A percentile compares a stretch with the other conserved stretches of the same genome.
Evolutionary conservation across 106 monocot species (phyloP).

Genomic region (Allium fistulosum): DNA sequence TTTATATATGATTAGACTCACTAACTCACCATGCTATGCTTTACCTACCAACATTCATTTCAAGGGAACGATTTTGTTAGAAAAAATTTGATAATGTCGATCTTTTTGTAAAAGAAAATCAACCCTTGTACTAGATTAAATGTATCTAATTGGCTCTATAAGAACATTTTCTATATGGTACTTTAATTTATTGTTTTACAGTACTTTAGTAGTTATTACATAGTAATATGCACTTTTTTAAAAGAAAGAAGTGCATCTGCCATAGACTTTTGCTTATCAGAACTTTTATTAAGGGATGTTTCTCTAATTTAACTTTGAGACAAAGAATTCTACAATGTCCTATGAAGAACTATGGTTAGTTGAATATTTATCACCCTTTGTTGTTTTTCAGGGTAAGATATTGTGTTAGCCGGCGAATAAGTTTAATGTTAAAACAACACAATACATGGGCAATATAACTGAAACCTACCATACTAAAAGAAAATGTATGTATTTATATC

Average conservation of each 20-base stretch:
- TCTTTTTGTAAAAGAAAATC: background rate
- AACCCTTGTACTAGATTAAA: background rate
- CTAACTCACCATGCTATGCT: too few relatives aligned
- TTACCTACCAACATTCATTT: too few relatives aligned
- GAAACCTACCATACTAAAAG: conserved; percentile 5
- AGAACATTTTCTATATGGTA: background rate
- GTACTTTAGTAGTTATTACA: background rate
- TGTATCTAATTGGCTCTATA: background rate
- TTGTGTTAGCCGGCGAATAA: background rate
- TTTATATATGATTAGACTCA: too few relatives aligned
- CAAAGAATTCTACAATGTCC: background rate
- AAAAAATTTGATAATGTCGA: too few relatives aligned
- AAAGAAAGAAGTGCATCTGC: background rate
- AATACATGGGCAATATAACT: background rate
- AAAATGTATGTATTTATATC: background rate
- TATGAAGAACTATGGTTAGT: background rate
- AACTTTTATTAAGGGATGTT: background rate
- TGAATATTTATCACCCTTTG: background rate
- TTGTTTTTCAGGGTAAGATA: background rate
- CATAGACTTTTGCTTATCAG: background rate
- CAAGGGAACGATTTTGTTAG: too few relatives aligned
- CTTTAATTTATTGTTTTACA: background rate
- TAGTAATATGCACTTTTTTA: background rate
- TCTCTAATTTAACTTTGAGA: background rate
- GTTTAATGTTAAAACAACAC: background rate